Base-by-base conservation (phyloP, 768 basidiomycete species). In the Lentinula sp. region DNA sequence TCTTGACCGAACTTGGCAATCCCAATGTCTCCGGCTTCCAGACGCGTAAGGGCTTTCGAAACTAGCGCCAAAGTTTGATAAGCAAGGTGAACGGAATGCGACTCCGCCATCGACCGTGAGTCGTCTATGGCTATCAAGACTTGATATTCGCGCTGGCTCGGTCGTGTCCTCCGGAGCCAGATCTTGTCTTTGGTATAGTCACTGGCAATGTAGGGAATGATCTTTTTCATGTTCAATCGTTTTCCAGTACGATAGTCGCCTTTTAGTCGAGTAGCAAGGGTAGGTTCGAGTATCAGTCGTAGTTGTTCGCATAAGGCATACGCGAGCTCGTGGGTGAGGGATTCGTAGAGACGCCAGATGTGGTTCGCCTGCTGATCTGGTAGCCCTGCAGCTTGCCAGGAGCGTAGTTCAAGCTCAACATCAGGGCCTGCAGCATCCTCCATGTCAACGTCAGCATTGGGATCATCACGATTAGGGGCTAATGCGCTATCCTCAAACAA, bases 121-220 rank as follows among this genome's bases (percentile, higher is more conserved):
- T 98, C 97, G 69, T 98, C 97, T 53, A 99, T 83, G 9, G 94
- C 90, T 60, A 99, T 82, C 43, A 98, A 83, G 2, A 99, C 86
- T 69, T 99, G 96, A 73, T 98, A 98, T 70, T 97, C 95, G 52
- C 97, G 84, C 67, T 91, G 87, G 70, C 92, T 94, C 5, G 97
- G 96, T 54, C 90, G 87, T 3, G 95, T 97, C 20, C 97, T 84
- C 28, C 96, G 88, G 39, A 98, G 79, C 97, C 97, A 99, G 65
- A 98, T 98, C 75, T 95, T 95, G 81, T 99, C 96, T 72, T 98
- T 98, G 56, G 95, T 98, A 78, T 93, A 99, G 75, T 99, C 97
- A 75, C 90, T 93, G 39, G 97, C 96, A 63, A 99, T 95, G 79
- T 96, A 98, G 3, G 91, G 86, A 63, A 99, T 95, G 72, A 98